phyloP scores from a whole-genome alignment of 306 rosid species.

The Corylus americana region DNA sequence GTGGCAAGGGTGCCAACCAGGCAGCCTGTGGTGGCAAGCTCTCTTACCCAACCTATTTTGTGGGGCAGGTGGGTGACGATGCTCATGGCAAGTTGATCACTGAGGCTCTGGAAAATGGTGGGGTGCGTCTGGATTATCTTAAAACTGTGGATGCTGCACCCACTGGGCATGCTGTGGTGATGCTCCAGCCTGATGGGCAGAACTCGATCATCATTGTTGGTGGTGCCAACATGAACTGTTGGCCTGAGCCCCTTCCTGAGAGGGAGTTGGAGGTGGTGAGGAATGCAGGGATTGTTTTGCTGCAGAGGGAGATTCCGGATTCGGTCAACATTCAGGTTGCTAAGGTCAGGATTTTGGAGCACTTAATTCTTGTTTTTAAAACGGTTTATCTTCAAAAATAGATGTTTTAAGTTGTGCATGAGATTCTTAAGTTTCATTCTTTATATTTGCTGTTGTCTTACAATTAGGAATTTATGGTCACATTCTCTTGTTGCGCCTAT shows the following conservation, averaged over 20 bases:
- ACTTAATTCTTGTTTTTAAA: background rate
- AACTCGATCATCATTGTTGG: slow-evolving; percentile 86
- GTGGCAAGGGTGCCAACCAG: slow-evolving; percentile 91
- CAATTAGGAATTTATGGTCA: background rate
- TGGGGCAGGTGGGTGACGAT: slow-evolving; percentile 84
- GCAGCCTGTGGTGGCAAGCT: slow-evolving; percentile 77
- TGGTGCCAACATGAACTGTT: slow-evolving; percentile 73
- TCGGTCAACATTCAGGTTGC: slow-evolving; percentile 78
- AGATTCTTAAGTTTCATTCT: background rate
- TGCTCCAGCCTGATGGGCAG: slow-evolving; percentile 81
- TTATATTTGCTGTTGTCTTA: background rate
- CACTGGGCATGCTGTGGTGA: slow-evolving; percentile 85
- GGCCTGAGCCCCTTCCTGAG: slow-evolving; percentile 54
- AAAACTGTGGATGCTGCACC: slow-evolving; percentile 42
- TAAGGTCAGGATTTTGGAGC: slow-evolving; percentile 49
- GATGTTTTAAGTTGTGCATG: background rate
- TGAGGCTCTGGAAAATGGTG: slow-evolving; percentile 55
- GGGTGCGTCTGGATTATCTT: slow-evolving; percentile 56
- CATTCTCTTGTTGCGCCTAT: background rate
- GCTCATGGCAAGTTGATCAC: slow-evolving; percentile 63
- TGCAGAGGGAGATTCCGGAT: slow-evolving; percentile 96
- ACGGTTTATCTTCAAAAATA: background rate
- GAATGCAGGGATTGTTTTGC: slow-evolving; percentile 78
- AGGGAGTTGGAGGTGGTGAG: slow-evolving; percentile 56
- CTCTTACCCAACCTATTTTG: slow-evolving; percentile 71